phyloP scores from a whole-genome alignment of 129 eudicot genomes.

The Flaveria robusta region DNA sequence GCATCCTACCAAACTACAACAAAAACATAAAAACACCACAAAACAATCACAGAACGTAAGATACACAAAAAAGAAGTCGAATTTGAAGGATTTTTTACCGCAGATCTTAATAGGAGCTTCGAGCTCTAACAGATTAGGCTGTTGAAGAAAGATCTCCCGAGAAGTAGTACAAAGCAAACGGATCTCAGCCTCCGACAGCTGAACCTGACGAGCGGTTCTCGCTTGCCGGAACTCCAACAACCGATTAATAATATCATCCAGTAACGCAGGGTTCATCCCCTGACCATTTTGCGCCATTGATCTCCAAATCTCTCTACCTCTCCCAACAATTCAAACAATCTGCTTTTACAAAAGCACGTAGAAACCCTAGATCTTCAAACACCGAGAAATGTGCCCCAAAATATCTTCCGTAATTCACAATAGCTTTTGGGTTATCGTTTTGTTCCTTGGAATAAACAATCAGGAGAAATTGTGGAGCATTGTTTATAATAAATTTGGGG shows the following conservation, averaged over 20 bases:
- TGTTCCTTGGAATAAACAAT: constrained; percentile 20
- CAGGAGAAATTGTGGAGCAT: background rate
- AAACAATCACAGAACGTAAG: background rate
- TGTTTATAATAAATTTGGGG: background rate
- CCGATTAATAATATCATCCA: constrained; percentile 68
- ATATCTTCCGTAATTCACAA: constrained; percentile 26
- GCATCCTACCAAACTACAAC: background rate
- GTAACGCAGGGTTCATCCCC: constrained; percentile 56
- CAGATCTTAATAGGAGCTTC: constrained; percentile 91
- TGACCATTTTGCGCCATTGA: constrained; percentile 53
- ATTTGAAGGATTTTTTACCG: constrained; percentile 40
- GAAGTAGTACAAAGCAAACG: constrained; percentile 56
- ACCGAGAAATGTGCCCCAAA: background rate
- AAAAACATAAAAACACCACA: background rate
- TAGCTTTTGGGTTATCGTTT: background rate
- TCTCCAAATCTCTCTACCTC: background rate
- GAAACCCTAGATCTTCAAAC: constrained; percentile 40
- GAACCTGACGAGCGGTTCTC: constrained; percentile 66
- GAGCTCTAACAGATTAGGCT: constrained; percentile 77
- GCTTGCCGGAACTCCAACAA: constrained; percentile 67
- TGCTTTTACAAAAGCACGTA: background rate
- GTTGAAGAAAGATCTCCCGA: constrained; percentile 61
- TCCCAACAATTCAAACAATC: background rate
- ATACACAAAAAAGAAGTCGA: background rate
- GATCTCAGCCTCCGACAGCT: constrained; percentile 79